A percentile compares a stretch with the other conserved stretches of the same genome.
These are phyloP conservation scores for Chalaropsis thielavioides DNA, from an alignment of 2,329 filamentous ascomycete genomes.

Conservation along the genomic window DNA sequence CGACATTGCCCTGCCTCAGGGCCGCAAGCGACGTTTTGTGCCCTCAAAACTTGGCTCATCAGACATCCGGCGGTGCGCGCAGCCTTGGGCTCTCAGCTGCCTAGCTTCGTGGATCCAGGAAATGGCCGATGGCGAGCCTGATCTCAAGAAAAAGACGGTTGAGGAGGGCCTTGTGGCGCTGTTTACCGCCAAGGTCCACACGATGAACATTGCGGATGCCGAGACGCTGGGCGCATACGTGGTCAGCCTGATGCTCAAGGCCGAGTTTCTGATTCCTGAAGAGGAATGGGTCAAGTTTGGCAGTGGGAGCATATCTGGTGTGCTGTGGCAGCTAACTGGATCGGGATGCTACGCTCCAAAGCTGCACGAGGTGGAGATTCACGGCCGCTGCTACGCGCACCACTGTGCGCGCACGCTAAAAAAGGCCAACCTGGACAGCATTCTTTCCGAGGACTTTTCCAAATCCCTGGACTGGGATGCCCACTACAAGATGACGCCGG, in stretches of 20 bases:
- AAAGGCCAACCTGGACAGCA: slow-evolving; percentile 75
- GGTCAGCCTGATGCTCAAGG: slow-evolving; percentile 63
- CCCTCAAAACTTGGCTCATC: slow-evolving; percentile 65
- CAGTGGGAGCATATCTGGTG: slow-evolving; percentile 64
- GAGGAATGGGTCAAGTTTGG: slow-evolving; percentile 98
- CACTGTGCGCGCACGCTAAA: slow-evolving; percentile 89
- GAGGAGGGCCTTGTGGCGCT: slow-evolving; percentile 76
- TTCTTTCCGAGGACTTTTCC: slow-evolving; percentile 54
- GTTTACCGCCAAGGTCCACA: slow-evolving; percentile 90
- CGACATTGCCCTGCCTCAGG: slow-evolving; percentile 71
- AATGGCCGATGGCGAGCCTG: slow-evolving; percentile 80
- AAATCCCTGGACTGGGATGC: slow-evolving; percentile 69
- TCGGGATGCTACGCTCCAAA: slow-evolving; percentile 80
- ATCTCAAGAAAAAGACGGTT: slow-evolving; percentile 71
- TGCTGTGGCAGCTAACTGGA: slow-evolving; percentile 85
- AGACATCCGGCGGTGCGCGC: slow-evolving; percentile 71
- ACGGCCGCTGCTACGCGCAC: slow-evolving; percentile 77
- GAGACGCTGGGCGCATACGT: slow-evolving; percentile 70
- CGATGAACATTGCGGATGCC: slow-evolving; percentile 95
- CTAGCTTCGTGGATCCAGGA: slow-evolving; percentile 75
- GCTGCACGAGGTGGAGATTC: slow-evolving; percentile 55
- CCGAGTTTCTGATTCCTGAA: slow-evolving; percentile 65
- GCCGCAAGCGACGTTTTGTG: slow-evolving; percentile 68
- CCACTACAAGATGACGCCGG: slow-evolving; percentile 72
- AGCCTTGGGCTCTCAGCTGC: slow-evolving; percentile 89